phyloP scores from a whole-genome alignment of 805 yeast species.

The Candida silvatica region DNA sequence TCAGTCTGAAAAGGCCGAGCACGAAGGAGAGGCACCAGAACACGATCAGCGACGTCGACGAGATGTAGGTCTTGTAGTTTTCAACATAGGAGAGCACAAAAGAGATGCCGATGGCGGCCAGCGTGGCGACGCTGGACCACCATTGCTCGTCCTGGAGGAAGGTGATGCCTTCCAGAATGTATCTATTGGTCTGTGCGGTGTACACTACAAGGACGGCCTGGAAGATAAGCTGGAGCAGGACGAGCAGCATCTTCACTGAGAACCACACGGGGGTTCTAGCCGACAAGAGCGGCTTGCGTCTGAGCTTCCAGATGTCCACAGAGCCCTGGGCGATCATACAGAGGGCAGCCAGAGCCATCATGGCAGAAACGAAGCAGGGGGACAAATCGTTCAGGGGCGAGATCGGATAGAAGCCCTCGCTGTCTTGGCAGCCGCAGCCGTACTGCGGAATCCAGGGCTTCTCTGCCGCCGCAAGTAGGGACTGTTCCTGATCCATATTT shows the following conservation, averaged over 20 bases:
- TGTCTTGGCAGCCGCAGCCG: slow-evolving; percentile 26
- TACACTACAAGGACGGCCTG: slow-evolving; percentile 17
- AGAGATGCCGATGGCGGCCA: slow-evolving; percentile 41
- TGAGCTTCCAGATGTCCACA: slow-evolving; percentile 25
- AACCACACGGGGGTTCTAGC: slow-evolving; percentile 29
- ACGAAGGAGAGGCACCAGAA: slow-evolving; percentile 63
- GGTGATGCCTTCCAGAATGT: slow-evolving; percentile 17
- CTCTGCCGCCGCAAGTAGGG: background rate
- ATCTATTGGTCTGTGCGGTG: slow-evolving; percentile 6
- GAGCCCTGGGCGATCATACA: slow-evolving; percentile 30
- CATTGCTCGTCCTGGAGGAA: slow-evolving; percentile 19
- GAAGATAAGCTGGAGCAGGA: slow-evolving; percentile 30
- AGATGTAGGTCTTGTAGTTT: slow-evolving; percentile 52
- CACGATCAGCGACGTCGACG: slow-evolving; percentile 60
- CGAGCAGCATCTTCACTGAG: slow-evolving; percentile 32
- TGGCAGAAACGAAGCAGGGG: slow-evolving; percentile 43
- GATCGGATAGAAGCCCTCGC: slow-evolving; percentile 36
- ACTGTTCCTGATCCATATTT: too few species aligned
- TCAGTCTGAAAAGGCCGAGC: slow-evolving; percentile 36
- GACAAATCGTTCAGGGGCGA: slow-evolving; percentile 37
- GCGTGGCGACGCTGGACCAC: slow-evolving; percentile 23
- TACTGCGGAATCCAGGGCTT: background rate
- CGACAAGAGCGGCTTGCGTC: slow-evolving; percentile 24
- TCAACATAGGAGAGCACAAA: slow-evolving; percentile 61
- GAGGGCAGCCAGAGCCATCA: slow-evolving; percentile 27